These are phyloP conservation scores for Saitozyma podzolica DNA, from an alignment of 768 basidiomycete genomes.

Conservation along the genomic window DNA sequence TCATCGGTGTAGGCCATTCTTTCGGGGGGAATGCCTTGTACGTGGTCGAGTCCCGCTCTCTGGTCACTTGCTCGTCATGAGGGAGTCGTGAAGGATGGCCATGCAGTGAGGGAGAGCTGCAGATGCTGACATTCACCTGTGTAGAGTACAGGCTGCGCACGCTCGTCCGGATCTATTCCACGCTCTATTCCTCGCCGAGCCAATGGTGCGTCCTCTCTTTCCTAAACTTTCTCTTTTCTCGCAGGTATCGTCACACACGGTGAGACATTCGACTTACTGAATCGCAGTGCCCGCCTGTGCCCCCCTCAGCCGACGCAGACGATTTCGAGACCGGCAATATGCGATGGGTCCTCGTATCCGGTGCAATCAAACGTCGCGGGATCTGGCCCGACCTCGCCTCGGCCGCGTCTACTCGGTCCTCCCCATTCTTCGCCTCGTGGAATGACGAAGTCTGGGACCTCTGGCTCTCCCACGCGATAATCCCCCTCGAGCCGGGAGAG, in stretches of 20 bases:
- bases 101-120: not conserved
- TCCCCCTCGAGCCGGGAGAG: slow-evolving; percentile 7
- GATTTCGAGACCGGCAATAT: too few relatives aligned
- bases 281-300: too few relatives aligned
- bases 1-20: slow-evolving; percentile 78
- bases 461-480: slow-evolving; percentile 28
- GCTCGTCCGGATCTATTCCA: slow-evolving; percentile 68
- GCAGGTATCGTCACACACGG: too few relatives aligned
- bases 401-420: slow-evolving; percentile 14
- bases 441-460: slow-evolving; percentile 25
- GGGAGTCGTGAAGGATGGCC: not conserved
- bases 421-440: slow-evolving; percentile 38
- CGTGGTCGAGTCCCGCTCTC: slow-evolving; percentile 12
- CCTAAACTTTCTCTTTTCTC: too few relatives aligned
- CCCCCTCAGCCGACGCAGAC: too few relatives aligned
- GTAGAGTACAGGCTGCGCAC: slow-evolving; percentile 67
- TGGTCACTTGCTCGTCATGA: not conserved
- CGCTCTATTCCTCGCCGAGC: slow-evolving; percentile 73
- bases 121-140: too few relatives aligned
- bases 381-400: slow-evolving; percentile 17
- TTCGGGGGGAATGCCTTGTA: slow-evolving; percentile 77
- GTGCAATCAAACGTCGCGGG: slow-evolving; percentile 15
- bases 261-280: too few relatives aligned
- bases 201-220: slow-evolving; percentile 56
- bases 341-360: slow-evolving; percentile 11